Evolutionary conservation across 139 green algal genomes (phyloP).

Genomic region (Chlorella sp.): DNA sequence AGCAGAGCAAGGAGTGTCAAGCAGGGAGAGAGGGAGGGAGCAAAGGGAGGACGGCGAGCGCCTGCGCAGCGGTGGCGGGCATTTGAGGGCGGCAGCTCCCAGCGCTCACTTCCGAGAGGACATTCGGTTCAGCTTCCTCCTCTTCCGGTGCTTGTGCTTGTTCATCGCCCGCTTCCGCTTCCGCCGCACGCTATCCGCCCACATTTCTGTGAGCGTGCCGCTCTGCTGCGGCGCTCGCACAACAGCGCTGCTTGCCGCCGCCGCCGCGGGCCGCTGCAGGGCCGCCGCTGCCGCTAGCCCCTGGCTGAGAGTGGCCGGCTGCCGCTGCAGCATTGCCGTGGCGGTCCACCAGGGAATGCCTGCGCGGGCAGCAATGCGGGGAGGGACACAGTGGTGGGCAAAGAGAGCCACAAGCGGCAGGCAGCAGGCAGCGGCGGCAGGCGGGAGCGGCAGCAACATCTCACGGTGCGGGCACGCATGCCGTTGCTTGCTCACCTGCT

Average conservation of each 20-base stretch:
- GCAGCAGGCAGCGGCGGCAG: no score
- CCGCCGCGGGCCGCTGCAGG: background rate
- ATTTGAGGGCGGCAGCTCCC: background rate
- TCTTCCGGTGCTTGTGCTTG: conserved; percentile 69
- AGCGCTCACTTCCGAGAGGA: background rate
- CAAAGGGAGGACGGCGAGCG: no score
- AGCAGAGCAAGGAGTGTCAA: no score
- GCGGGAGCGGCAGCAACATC: no score
- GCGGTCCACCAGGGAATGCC: background rate
- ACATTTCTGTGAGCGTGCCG: background rate
- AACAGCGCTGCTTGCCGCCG: background rate
- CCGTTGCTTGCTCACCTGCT: no score
- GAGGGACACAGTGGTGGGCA: no score
- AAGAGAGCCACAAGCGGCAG: no score
- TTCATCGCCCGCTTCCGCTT: conserved; percentile 71
- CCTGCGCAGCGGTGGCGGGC: background rate
- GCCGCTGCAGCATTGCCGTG: background rate
- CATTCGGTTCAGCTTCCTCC: conserved; percentile 22
- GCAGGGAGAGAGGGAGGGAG: no score
- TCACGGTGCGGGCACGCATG: no score
- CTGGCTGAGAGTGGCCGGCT: background rate
- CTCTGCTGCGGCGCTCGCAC: background rate
- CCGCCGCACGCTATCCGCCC: conserved; percentile 23
- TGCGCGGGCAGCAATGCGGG: background rate
- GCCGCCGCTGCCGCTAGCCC: background rate